phyloP scores from a whole-genome alignment of 305 asterid genomes.

The Rubia tinctorum region DNA sequence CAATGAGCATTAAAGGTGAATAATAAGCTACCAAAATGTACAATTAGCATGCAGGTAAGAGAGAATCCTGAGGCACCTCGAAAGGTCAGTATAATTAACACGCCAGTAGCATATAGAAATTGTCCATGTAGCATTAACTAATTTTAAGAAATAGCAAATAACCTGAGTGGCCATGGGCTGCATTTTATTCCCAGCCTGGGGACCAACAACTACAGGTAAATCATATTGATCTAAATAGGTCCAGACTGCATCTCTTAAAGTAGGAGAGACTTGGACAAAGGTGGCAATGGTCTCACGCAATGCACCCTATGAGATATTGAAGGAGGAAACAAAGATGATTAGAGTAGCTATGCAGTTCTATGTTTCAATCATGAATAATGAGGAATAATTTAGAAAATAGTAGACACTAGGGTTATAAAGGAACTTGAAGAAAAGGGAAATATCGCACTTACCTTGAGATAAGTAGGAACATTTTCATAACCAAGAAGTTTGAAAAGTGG shows the following conservation, averaged over 20 bases:
- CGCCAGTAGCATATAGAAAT: not conserved
- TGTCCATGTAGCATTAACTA: not conserved
- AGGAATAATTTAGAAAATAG: not conserved
- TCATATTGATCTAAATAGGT: constrained; percentile 92
- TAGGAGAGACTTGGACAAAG: constrained; percentile 77
- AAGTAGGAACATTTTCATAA: constrained; percentile 96
- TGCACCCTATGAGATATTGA: constrained; percentile 64
- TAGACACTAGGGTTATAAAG: not conserved
- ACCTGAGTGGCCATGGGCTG: constrained; percentile 78
- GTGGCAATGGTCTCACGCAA: constrained; percentile 76
- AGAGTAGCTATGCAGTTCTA: constrained; percentile 19
- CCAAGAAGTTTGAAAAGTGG: constrained; percentile 96
- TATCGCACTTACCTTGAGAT: constrained; percentile 61
- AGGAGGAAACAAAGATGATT: constrained; percentile 5
- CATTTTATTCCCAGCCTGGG: constrained; percentile 49
- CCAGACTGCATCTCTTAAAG: constrained; percentile 86
- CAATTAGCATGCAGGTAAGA: not conserved
- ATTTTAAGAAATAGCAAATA: constrained; percentile 7
- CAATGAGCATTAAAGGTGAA: not conserved
- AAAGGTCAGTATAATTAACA: not conserved
- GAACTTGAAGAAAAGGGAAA: not conserved
- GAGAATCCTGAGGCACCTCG: not conserved
- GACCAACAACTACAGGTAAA: constrained; percentile 89
- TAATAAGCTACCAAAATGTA: not conserved
- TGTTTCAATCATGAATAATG: constrained; percentile 2